Base-by-base conservation (phyloP, 495 filamentous ascomycete species). In the Daldinia bambusicola region DNA sequence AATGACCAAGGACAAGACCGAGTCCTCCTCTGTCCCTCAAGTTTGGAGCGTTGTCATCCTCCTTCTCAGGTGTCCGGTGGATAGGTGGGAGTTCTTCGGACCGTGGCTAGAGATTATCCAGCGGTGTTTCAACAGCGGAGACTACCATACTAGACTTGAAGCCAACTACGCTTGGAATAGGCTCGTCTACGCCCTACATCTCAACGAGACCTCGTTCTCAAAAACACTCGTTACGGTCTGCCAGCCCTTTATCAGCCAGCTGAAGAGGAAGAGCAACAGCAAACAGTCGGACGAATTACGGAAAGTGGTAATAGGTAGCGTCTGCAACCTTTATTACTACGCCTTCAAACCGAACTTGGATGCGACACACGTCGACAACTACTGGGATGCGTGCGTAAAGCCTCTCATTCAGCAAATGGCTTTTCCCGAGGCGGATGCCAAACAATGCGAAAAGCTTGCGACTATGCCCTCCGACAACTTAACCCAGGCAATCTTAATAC, bases 21-120 rank as follows among this genome's bases (percentile, higher is more conserved):
- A 87, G 9, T 81, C 82, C 26, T 75, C 83, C 0, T 84, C 88
- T 63, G 93, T 95, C n/a, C 93, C 95, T 6, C 89, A 92, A 60
- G 91, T 98, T 34, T 99, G 95, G 95, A 92, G 89, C 55, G 84
- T 92, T 20, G 83, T 95, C 4, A 84, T 95, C 8, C 84, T 97
- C 3, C 86, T 97, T 20, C 83, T 97, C 34, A 87, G 91, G 51
- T 85, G 83, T 40, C 85, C 86, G 22, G 74, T 94, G 14, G 87
- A 92, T 34, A 82, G 86, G 64, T 98, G 93, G 93, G 85, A 89
- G 57, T 87, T 87, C 74, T 87, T 92, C 63, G 85, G 82, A 18
- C 83, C 84, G 5, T 98, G 92, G 91, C 80, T 97, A 2, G 79
- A 84, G 6, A 84, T 97, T 14, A 88, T 97, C 41, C 89, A 97